Conservation (phyloP, 495 filamentous ascomycete genomes). For the Lepidopterella palustris region DNA sequence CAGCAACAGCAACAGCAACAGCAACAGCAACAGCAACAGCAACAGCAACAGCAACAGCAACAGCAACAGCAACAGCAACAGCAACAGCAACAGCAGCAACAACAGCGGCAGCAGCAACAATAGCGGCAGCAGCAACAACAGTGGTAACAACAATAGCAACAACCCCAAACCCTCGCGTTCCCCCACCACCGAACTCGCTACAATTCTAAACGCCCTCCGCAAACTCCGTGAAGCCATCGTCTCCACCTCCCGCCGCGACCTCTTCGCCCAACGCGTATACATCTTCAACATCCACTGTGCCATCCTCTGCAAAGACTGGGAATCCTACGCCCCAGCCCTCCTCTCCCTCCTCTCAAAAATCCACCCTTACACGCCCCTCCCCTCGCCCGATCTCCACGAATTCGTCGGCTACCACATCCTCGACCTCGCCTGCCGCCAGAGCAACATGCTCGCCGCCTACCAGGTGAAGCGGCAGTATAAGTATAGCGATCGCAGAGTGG, state of each 20-base stretch:
- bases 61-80: not conserved
- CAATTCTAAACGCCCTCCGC: slow-evolving; percentile 67
- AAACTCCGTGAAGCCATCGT: slow-evolving; percentile 88
- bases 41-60: not conserved
- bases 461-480: slow-evolving; percentile 49
- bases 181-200: slow-evolving; percentile 49
- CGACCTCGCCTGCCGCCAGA: slow-evolving; percentile 78
- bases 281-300: slow-evolving; percentile 74
- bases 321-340: slow-evolving; percentile 86
- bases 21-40: not conserved
- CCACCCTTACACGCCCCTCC: slow-evolving; percentile 58
- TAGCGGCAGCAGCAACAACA: not conserved
- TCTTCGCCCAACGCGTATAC: slow-evolving; percentile 43
- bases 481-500: slow-evolving; percentile 56
- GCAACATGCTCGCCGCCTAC: slow-evolving; percentile 68
- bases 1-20: too few relatives aligned
- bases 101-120: not conserved
- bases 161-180: slow-evolving; percentile 21
- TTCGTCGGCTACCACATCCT: slow-evolving; percentile 74
- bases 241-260: slow-evolving; percentile 58
- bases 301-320: slow-evolving; percentile 69
- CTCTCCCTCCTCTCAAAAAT: slow-evolving; percentile 67
- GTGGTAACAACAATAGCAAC: too few relatives aligned
- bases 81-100: not conserved
- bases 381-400: slow-evolving; percentile 63